Base-by-base conservation (phyloP, 306 rosid species). In the Prunus mira region DNA sequence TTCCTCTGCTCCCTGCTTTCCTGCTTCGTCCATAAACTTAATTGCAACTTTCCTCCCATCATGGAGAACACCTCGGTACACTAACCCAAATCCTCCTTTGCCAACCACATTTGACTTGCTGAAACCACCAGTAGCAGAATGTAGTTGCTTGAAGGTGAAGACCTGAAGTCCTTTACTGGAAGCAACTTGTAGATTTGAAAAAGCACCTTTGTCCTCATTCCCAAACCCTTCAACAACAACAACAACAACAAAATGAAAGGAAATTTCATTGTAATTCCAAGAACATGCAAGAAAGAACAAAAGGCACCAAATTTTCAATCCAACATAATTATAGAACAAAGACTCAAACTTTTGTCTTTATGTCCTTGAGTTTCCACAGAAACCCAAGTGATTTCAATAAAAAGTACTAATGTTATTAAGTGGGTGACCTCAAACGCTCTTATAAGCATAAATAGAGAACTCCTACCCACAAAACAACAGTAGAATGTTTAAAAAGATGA, bases 1-100 rank as follows among this genome's bases (percentile, higher is more conserved):
- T 80, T 95, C 98, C 14, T 92, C 97, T 82, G 86, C 98, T 54
- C 98, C 97, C 68, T 92, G 98, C 88, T 89, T 92, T 72, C 97
- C 93, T 2, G 91, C 88, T 51, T 92, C 93, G 75, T 92, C 97
- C 98, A 95, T 95, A 52, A 92, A 83, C 83, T 92, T 95, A 78
- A 95, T 78, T 7, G 97, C 98, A 41, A 84, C 97, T 84, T 95
- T 92, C 72, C 97, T 82, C 56, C 98, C 97, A 76, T 88, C 88
- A 50, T 74, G 84, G 45, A 95, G 90, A 72, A 95, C 91, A 66
- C 98, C 98, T 15, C 97, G 87, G 84, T 90, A 95, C 41, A 95
- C 98, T 25, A 82, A 79, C 56, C 97, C 98, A 64, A 90, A 95
- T 51, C 97, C 90, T 45, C 97, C 98, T 72, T 90, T 94, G 43